Base-by-base conservation (phyloP, 768 basidiomycete species). In the Leucogyrophana mollusca region DNA sequence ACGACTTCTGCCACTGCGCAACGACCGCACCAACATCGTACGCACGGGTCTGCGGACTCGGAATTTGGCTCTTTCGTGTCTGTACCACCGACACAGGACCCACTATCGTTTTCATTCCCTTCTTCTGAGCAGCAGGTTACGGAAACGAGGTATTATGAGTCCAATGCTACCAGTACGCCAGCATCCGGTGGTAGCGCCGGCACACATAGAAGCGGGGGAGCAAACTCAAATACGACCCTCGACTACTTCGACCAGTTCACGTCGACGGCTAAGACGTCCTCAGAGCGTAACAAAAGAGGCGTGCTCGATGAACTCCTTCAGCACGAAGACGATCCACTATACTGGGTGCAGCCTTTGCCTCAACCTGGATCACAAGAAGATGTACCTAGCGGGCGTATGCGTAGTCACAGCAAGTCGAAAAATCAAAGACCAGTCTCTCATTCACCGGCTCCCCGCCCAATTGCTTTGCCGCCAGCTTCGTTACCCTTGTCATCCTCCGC, bases 271-370 rank as follows among this genome's bases (percentile, higher is more conserved):
- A 82, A 73, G 56, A 65, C 66, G 0, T 76, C 81, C 9, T 71
- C 76, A 0, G 78, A 79, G 41, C 70, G 68, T 32, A 80, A 73
- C 40, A 70, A 77, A 49, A 73, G 72, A 45, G 71, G 65, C 18
- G 66, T 88, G 4, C 66, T 89, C 40, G 78, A 84, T 36, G 86
- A 90, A 57, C 61, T 89, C 27, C 58, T 88, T 30, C 54, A 73
- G 48, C 79, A 85, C 49, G 77, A 88, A 61, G 82, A 86, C 41
- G 85, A 89, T 59, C 85, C 85, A 1, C 60, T 87, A 54, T 85
- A 82, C 57, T 84, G 81, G 70, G 46, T 80, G 22, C 38, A 56
- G 39, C 21, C 34, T n/a, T 40, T 40, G 13, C 13, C 27, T 13
- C 6, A 30, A 13, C 7, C 45, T 17, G 27, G 42, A 17, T 21